Evolutionary conservation across 768 basidiomycete species (phyloP).

Genomic region (Coprinopsis cinerea): DNA sequence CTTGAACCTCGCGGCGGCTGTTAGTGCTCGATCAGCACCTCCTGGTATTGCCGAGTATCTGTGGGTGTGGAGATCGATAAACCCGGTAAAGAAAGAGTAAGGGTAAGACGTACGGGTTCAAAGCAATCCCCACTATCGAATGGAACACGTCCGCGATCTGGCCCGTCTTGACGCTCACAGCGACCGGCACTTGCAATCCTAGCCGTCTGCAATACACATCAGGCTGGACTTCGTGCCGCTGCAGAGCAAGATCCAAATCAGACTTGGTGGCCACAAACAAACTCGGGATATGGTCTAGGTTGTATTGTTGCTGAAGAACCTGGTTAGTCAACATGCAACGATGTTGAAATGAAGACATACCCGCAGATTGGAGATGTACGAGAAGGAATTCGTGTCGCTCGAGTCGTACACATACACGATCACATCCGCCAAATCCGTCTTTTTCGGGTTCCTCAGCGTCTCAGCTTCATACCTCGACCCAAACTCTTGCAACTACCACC

Average conservation of each 20-base stretch:
- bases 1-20: constrained; percentile 60
- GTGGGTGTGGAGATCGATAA: constrained; percentile 12
- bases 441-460: constrained; percentile 81
- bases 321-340: constrained; percentile 13
- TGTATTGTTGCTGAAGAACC: constrained; percentile 85
- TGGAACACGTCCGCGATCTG: constrained; percentile 87
- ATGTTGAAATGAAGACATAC: constrained; percentile 33
- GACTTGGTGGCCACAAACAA: constrained; percentile 99
- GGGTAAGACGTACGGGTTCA: constrained; percentile 68
- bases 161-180: constrained; percentile 84
- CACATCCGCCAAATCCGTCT: constrained; percentile 88
- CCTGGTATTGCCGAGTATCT: constrained; percentile 72
- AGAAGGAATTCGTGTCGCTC: constrained; percentile 97
- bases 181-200: constrained; percentile 87
- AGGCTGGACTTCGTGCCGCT: constrained; percentile 98
- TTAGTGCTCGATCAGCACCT: constrained; percentile 74
- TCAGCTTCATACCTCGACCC: constrained; percentile 94
- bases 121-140: constrained; percentile 75
- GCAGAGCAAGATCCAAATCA: constrained; percentile 84
- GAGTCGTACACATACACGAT: constrained; percentile 96
- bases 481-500: constrained; percentile 85
- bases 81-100: constrained; percentile 17
- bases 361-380: constrained; percentile 93
- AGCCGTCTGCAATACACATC: constrained; percentile 93
- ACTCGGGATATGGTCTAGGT: constrained; percentile 89